phyloP scores from a whole-genome alignment of 2,329 filamentous ascomycete genomes.

The Fusarium abutilonis region DNA sequence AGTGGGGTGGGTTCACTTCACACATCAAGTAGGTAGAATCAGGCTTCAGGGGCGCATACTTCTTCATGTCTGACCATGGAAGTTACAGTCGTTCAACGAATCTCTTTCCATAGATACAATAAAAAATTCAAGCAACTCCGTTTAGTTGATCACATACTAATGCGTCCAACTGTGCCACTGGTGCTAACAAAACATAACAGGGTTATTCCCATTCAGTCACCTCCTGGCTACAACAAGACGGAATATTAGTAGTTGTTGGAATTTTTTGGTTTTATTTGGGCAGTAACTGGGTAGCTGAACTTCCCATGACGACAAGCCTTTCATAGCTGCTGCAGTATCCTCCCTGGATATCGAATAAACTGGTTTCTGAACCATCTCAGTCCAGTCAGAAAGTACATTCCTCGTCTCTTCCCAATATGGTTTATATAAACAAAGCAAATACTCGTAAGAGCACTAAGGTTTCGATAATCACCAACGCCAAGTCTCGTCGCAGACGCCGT shows the following conservation, averaged over 20 bases:
- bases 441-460: conserved; percentile 42
- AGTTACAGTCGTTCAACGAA: conserved; percentile 6
- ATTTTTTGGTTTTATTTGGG: conserved; percentile 32
- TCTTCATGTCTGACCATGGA: not conserved
- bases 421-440: conserved; percentile 48
- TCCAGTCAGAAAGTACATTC: conserved; percentile 35
- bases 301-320: conserved; percentile 12
- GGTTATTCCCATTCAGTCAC: not conserved
- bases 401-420: conserved; percentile 38
- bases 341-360: conserved; percentile 32
- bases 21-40: conserved; percentile 16
- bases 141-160: too few relatives aligned
- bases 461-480: conserved; percentile 46
- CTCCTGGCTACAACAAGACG: not conserved
- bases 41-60: not conserved
- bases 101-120: conserved; percentile 21
- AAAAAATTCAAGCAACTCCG: not conserved
- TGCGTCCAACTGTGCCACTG: too few relatives aligned
- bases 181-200: too few relatives aligned
- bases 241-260: conserved; percentile 7
- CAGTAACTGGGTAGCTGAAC: conserved; percentile 15
- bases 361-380: conserved; percentile 32
- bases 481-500: conserved; percentile 46
- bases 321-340: too few relatives aligned
- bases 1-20: not conserved